phyloP scores from a whole-genome alignment of 1,139 yeast genomes.

The Hansenula lynferdii region DNA sequence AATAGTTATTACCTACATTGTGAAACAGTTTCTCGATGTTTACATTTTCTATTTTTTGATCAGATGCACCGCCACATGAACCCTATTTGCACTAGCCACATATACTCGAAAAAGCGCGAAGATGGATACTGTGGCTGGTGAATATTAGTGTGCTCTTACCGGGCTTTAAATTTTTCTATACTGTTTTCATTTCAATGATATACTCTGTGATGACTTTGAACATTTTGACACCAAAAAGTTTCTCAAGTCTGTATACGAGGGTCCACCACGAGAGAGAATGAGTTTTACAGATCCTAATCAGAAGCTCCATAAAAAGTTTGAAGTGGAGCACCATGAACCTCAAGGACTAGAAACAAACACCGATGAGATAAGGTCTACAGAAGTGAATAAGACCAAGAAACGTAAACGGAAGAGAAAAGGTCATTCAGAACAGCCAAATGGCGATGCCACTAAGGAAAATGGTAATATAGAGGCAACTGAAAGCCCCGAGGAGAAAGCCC shows the following conservation, averaged over 20 bases:
- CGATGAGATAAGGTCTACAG: neutral
- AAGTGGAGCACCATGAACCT: slow-evolving; percentile 1
- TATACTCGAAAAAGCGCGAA: neutral
- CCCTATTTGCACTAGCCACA: neutral
- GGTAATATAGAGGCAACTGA: neutral
- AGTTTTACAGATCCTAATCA: slow-evolving; percentile 4
- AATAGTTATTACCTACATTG: too few relatives aligned
- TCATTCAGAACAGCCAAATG: neutral
- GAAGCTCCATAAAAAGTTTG: slow-evolving; percentile 12
- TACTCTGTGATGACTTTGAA: too few relatives aligned
- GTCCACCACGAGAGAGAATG: neutral
- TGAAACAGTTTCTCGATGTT: neutral
- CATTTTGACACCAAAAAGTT: too few relatives aligned
- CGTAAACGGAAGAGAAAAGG: neutral
- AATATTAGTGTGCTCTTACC: neutral
- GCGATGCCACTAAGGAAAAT: neutral
- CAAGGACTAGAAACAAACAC: neutral
- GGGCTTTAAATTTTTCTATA: neutral
- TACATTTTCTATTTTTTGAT: neutral
- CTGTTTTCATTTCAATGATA: too few relatives aligned
- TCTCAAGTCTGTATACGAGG: too few relatives aligned
- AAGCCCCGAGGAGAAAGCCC: neutral
- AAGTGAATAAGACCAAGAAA: neutral
- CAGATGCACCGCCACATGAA: neutral
- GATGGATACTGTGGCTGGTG: neutral